A percentile compares a stretch with the other conserved stretches of the same genome.
Evolutionary conservation across 2,329 filamentous ascomycete species (phyloP).

Genomic region (Microdochium trichocladiopsis): DNA sequence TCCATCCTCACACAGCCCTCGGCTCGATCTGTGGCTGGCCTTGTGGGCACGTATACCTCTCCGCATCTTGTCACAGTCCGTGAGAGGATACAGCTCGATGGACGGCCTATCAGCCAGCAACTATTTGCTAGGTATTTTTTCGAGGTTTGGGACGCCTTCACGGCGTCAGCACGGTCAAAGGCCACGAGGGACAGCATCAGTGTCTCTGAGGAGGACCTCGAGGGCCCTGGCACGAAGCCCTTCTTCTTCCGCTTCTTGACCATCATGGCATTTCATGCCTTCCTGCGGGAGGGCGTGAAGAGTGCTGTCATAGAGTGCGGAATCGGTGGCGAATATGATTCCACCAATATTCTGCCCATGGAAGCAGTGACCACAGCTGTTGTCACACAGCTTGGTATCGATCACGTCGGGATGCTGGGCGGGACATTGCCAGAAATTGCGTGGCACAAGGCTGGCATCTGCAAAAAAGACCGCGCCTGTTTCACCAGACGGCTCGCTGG

Average conservation of each 20-base stretch:
- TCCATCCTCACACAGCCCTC: constrained; percentile 56
- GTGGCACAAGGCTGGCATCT: constrained; percentile 88
- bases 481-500: constrained; percentile 56
- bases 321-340: constrained; percentile 89
- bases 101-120: constrained; percentile 58
- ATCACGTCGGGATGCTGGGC: constrained; percentile 77
- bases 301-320: constrained; percentile 86
- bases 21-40: constrained; percentile 18
- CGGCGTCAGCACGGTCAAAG: constrained; percentile 24
- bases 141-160: constrained; percentile 67
- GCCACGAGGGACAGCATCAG: background rate
- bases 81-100: constrained; percentile 78
- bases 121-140: constrained; percentile 75
- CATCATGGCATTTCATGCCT: constrained; percentile 79
- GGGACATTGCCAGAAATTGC: constrained; percentile 72
- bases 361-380: constrained; percentile 62
- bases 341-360: constrained; percentile 71
- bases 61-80: constrained; percentile 79
- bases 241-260: constrained; percentile 92
- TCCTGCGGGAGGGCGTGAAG: constrained; percentile 66
- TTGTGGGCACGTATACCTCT: constrained; percentile 74
- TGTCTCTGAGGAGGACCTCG: constrained; percentile 1
- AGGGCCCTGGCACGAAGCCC: constrained; percentile 61
- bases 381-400: constrained; percentile 76
- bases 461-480: constrained; percentile 59